Evolutionary conservation across 805 yeast genomes (phyloP), one percentile per base, ranked within the genome.

Genomic region (Teunomyces pallodes): DNA sequence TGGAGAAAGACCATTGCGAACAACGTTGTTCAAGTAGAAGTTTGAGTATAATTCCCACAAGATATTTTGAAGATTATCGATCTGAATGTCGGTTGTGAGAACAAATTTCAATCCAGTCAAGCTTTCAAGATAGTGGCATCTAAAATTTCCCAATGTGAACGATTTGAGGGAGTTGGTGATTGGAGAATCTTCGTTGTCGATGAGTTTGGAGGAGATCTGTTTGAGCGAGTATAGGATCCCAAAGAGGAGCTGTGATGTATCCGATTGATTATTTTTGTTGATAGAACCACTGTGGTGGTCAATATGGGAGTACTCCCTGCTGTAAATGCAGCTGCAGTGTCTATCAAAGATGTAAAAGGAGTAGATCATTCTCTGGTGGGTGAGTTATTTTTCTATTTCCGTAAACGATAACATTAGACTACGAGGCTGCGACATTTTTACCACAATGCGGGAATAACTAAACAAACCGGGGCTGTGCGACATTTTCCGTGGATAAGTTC

Each of bases 331-430:
- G 53, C 86, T 71, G 67, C 97, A 88, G 68, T 92, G 97, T 62
- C 94, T 79, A 64, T 92, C 97, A 62, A 86, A 92, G 47, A 92
- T 81, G 87, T 90, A 88, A 61, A 91, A 86, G 9, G 96, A 87
- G 69, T 85, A 84, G 41, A 90, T 82, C 35, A 87, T 80, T 20
- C 5, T 20, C 24, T 38, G 41, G 24, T 20, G 6, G 24, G 24
- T 20, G 24, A 4, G 24, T 20, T 20, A 5, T 5, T 20, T 17
- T 20, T 20, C 24, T 20, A 20, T 20, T 20, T 20, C 24, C 24
- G 6, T 20, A 20, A 20, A 20, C 24, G 32, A 13, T n/a, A 14
- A 31, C 17, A 31, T 7, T 7, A 30, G 32, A 30, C n/a, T 30
- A 12, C 12, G 7, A 10, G 14, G 1, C 7, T 10, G n/a, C 32